Evolutionary conservation across 148 eudicot genomes (phyloP), one percentile per base, ranked within the genome.

Genomic region (Fagopyrum homotropicum): DNA sequence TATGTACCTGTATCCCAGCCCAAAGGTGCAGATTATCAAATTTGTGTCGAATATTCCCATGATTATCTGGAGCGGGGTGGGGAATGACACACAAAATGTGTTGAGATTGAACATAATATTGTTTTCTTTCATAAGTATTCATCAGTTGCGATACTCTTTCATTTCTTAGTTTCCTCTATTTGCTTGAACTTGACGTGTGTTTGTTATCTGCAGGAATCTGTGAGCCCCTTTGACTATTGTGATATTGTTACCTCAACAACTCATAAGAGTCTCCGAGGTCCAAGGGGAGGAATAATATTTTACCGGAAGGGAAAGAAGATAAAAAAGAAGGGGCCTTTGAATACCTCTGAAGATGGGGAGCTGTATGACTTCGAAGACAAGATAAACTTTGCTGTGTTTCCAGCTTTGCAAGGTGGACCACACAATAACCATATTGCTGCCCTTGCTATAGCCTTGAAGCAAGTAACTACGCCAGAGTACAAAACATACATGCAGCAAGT

Each of bases 391-490:
- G 99, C 97, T 71, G 96, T 95, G 68, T 95, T 88, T 78, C 97
- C 99, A 6, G 96, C 93, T 11, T 77, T 95, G 80, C 99, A 95
- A 81, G 99, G 99, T 75, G 99, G 99, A 17, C 99, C 99, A 8
- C 97, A 95, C 84, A 95, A 92, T 75, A 90, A 95, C 81, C 97
- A 90, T 83, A 92, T 90, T 79, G 99, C 96, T 72, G 99, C 97
- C 76, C 97, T 95, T 54, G 99, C 99, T 50, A 81, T 95, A 79
- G 97, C 94, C 68, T 82, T 95, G 88, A 95, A 92, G 78, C 97
- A 95, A 81, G 93, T 88, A 56, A 86, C 89, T 81, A 88, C 97
- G 45, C 88, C 88, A 43, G 99, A 86, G 81, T 95, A 86, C 83
- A 95, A 85, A 80, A 82, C 86, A 47, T 92, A 92, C 77, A 90